Conservation (phyloP, 169 alveolate species). For the Cryptosporidium ubiquitum region DNA sequence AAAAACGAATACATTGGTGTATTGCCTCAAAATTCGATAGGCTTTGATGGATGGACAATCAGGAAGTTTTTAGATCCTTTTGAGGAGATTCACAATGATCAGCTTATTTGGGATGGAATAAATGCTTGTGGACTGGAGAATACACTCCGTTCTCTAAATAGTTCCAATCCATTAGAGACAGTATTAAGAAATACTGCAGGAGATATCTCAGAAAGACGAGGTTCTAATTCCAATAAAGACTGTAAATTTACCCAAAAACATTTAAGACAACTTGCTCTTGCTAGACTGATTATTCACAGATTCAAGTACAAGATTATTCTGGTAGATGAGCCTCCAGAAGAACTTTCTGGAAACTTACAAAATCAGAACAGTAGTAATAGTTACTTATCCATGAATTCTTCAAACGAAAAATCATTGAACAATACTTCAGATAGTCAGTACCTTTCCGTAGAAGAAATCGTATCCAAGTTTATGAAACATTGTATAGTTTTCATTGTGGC, state of each 20-base stretch:
- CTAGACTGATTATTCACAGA: constrained; percentile 81
- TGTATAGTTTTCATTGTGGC: constrained; percentile 60
- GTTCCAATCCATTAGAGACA: constrained; percentile 2
- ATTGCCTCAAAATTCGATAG: constrained; percentile 79
- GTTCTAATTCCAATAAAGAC: neutral
- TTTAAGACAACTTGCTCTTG: constrained; percentile 82
- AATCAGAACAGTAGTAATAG: neutral
- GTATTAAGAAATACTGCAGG: neutral
- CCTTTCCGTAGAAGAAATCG: constrained; percentile 29
- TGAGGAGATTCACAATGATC: constrained; percentile 60
- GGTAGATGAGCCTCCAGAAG: constrained; percentile 85
- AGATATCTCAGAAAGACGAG: neutral
- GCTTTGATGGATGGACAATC: constrained; percentile 78
- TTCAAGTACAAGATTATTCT: constrained; percentile 79
- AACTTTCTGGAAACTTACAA: constrained; percentile 13
- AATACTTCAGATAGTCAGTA: constrained; percentile 7
- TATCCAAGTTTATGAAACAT: constrained; percentile 48
- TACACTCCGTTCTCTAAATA: neutral
- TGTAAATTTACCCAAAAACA: constrained; percentile 74
- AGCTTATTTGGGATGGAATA: constrained; percentile 70
- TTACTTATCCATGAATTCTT: neutral
- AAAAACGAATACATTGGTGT: constrained; percentile 76
- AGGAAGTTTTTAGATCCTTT: constrained; percentile 78
- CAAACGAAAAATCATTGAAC: neutral
- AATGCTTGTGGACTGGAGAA: constrained; percentile 27